Conservation (phyloP, 1,284 basidiomycete genomes). For the Crocinoboletus sp. region DNA sequence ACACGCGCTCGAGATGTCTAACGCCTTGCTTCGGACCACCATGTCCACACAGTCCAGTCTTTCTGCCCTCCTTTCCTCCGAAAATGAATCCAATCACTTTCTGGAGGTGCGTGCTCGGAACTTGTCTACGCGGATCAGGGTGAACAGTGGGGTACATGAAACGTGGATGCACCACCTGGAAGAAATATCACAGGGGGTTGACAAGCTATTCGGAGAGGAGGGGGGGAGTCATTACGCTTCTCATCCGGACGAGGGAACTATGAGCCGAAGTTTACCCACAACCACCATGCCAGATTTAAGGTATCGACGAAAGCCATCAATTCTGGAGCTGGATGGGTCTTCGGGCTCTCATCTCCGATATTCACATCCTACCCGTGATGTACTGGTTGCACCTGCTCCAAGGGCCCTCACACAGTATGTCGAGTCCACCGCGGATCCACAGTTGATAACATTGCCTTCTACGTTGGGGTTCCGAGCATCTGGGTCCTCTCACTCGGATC, state of each 20-base stretch:
- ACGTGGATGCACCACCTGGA: constrained; percentile 66
- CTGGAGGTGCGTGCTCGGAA: constrained; percentile 44
- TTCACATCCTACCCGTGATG: constrained; percentile 45
- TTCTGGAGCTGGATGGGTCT: constrained; percentile 39
- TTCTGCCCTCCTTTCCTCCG: constrained; percentile 42
- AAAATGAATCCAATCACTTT: constrained; percentile 36
- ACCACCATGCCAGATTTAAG: constrained; percentile 28
- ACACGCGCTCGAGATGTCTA: constrained; percentile 78
- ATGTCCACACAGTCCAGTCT: constrained; percentile 63
- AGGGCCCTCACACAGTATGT: constrained; percentile 70
- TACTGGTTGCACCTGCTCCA: constrained; percentile 61
- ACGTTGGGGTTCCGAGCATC: constrained; percentile 60
- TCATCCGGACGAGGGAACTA: constrained; percentile 27
- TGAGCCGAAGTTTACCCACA: constrained; percentile 53
- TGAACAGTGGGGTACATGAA: constrained; percentile 40
- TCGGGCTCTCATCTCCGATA: constrained; percentile 42
- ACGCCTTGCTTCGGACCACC: constrained; percentile 65
- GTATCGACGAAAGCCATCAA: constrained; percentile 44
- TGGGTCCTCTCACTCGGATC: constrained; percentile 33
- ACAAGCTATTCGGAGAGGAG: constrained; percentile 43
- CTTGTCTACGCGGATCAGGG: constrained; percentile 47
- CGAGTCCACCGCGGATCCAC: constrained; percentile 48
- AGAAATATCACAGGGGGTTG: constrained; percentile 57
- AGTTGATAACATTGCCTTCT: constrained; percentile 56
- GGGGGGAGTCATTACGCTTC: constrained; percentile 6